Evolutionary conservation across 768 basidiomycete genomes (phyloP).

Genomic region (Tricholoma flavovirens): DNA sequence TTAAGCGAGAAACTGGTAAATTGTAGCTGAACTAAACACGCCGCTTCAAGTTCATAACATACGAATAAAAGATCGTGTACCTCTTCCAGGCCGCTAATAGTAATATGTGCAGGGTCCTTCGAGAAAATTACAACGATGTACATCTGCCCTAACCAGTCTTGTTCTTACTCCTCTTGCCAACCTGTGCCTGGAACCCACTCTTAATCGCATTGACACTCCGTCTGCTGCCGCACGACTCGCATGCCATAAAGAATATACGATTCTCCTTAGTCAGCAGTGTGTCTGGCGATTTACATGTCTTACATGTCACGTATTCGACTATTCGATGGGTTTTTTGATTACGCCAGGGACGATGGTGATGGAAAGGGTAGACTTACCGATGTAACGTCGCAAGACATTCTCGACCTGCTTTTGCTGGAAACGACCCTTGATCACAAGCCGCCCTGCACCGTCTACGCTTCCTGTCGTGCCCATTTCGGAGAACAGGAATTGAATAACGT

Average conservation of each 20-base stretch:
- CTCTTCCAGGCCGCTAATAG: no score
- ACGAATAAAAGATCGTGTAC: no score
- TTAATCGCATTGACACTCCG: constrained; percentile 96
- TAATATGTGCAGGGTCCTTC: no score
- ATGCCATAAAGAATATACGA: constrained; percentile 97
- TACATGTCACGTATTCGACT: constrained; percentile 99
- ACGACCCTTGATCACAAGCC: constrained; percentile 94
- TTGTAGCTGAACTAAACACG: no score
- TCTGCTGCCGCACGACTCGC: constrained; percentile 85
- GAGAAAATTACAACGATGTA: no score
- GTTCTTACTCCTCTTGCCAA: constrained; percentile 82
- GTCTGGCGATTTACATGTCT: constrained; percentile 98
- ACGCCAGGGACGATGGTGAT: neutral
- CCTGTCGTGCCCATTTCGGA: constrained; percentile 98
- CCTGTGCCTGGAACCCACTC: constrained; percentile 97
- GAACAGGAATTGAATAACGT: constrained; percentile 95
- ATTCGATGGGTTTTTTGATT: neutral
- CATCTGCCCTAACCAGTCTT: constrained; percentile 53
- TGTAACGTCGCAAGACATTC: constrained; percentile 93
- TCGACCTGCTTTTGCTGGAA: constrained; percentile 99
- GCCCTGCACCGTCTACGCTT: constrained; percentile 85
- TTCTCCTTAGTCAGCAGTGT: constrained; percentile 96
- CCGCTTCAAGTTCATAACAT: no score
- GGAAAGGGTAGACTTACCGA: constrained; percentile 54
- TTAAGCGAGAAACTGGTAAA: no score